phyloP scores from a whole-genome alignment of 2,329 filamentous ascomycete genomes.

The Fonsecaea nubica region DNA sequence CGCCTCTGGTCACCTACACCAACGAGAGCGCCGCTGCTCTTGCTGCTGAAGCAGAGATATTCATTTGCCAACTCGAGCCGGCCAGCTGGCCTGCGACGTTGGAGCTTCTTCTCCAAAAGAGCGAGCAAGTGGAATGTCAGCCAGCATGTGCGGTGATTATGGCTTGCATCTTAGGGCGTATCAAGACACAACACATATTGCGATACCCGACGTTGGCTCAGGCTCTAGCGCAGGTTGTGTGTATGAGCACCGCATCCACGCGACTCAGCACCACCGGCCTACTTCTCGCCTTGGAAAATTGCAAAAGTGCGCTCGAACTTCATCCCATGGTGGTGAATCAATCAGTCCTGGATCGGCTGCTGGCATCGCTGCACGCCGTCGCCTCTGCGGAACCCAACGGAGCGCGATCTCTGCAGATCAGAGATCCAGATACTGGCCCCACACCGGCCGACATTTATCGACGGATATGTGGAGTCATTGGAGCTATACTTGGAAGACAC shows the following conservation, averaged over 20 bases:
- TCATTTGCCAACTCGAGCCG: slow-evolving; percentile 12
- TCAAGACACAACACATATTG: slow-evolving; percentile 17
- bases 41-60: slow-evolving; percentile 19
- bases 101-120: slow-evolving; percentile 9
- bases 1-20: neutral
- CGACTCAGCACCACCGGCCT: slow-evolving; percentile 15
- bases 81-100: slow-evolving; percentile 12
- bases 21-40: slow-evolving; percentile 18
- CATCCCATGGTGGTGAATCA: slow-evolving; percentile 53
- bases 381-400: slow-evolving; percentile 42
- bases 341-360: slow-evolving; percentile 53
- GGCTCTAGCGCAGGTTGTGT: slow-evolving; percentile 45
- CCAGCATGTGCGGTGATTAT: slow-evolving; percentile 12
- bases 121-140: slow-evolving; percentile 1
- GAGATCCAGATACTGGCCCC: slow-evolving; percentile 35
- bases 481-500: slow-evolving; percentile 62
- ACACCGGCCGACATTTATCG: slow-evolving; percentile 55
- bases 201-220: slow-evolving; percentile 19
- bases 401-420: slow-evolving; percentile 32
- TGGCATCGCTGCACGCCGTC: slow-evolving; percentile 48
- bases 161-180: slow-evolving; percentile 18
- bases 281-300: slow-evolving; percentile 47
- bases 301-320: slow-evolving; percentile 49
- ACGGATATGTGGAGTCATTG: slow-evolving; percentile 61
- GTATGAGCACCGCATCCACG: slow-evolving; percentile 40